Base-by-base conservation (phyloP, 495 filamentous ascomycete genomes). In the Hypoxylon fragiforme region DNA sequence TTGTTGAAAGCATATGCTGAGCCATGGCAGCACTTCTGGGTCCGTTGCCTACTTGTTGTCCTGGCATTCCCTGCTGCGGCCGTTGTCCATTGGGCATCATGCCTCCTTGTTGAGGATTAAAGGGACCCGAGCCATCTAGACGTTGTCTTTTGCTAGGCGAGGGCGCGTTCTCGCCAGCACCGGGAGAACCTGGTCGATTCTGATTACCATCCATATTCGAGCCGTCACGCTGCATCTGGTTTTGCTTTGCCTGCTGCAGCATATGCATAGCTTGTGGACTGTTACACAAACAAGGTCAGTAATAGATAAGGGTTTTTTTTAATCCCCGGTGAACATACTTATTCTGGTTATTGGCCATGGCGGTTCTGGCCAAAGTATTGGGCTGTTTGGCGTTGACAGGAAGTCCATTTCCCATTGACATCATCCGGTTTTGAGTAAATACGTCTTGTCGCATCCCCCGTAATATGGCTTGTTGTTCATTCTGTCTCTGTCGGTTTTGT, bases 141-240 rank as follows among this genome's bases (percentile, higher is more conserved):
- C 92, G 89, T n/a, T 85, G 87, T 63, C 94, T 80, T 74, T 98
- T 98, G 45, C 86, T 89, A 7, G 94, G 92, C 16, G 94, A 97
- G 4, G 91, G 88, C 21, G 90, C 90, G 63, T 95, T 95, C 34
- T 96, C 92, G 20, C 82, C 83, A 5, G 87, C 85, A 21, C 86
- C 82, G 4, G 90, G 91, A 28, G 90, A 96, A 54, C 87, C 87
- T 19, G 90, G 85, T 36, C 89, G 84, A 63, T 87, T 81, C 52
- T 81, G 86, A 71, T 86, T 89, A 72, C 90, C 89, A 48, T 96
- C 91, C 74, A 95, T 89, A 39, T 88, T 88, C 5, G 90, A 90
- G 41, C 88, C 87, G 42, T 92, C 87, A 39, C 90, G 82, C 67
- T 90, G 86, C 88, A 96, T 92, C 67, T 85, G 84, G 44, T 80